Evolutionary conservation across 106 monocot species (phyloP).

Genomic region (Allium fistulosum): DNA sequence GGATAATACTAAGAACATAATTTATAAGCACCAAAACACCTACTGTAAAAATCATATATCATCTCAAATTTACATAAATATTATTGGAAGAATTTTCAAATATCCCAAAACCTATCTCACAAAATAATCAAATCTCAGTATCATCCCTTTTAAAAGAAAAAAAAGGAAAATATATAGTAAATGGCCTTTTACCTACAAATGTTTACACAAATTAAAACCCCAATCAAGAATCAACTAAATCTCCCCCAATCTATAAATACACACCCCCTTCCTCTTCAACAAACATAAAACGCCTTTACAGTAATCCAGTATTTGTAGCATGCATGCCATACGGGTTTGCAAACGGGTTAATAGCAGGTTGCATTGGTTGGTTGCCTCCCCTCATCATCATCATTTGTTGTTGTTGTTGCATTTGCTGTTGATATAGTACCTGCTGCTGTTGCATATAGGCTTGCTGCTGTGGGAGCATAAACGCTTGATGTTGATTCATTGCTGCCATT

Average conservation of each 20-base stretch:
- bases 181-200: neutral
- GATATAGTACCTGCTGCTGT: slow-evolving; percentile 48
- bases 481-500: slow-evolving; percentile 87
- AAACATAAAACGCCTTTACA: slow-evolving; percentile 13
- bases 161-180: neutral
- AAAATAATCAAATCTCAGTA: slow-evolving; percentile 4
- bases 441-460: neutral
- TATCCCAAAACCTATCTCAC: neutral
- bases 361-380: slow-evolving; percentile 29
- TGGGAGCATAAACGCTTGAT: slow-evolving; percentile 72
- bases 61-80: too few relatives aligned
- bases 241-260: slow-evolving; percentile 2
- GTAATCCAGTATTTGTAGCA: slow-evolving; percentile 42
- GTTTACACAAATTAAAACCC: neutral
- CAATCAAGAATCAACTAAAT: neutral
- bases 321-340: slow-evolving; percentile 34
- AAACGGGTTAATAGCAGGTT: slow-evolving; percentile 52
- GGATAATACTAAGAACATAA: too few relatives aligned
- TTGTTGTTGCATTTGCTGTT: slow-evolving; percentile 12
- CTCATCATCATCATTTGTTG: slow-evolving; percentile 66
- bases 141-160: neutral
- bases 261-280: neutral
- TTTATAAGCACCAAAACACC: too few relatives aligned
- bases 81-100: too few relatives aligned
- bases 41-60: too few relatives aligned